Conservation (phyloP, 164 flowering plant genomes). For the Vitis cinerea region DNA sequence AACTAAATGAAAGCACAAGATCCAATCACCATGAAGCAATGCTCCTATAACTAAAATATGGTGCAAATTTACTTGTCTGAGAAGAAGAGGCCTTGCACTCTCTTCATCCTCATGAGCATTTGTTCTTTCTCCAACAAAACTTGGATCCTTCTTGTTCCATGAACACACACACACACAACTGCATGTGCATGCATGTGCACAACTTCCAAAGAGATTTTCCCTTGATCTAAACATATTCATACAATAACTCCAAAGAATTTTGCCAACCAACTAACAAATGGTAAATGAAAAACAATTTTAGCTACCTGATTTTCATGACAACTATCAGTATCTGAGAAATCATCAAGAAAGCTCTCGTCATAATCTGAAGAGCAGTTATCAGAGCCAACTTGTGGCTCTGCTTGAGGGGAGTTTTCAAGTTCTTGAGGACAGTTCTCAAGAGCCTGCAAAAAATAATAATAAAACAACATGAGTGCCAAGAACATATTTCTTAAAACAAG, state of each 20-base stretch:
- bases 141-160: too few species aligned
- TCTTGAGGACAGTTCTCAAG: slow-evolving; percentile 50
- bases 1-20: background rate
- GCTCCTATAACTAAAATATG: background rate
- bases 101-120: background rate
- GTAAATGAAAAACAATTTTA: slow-evolving; percentile 1
- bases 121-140: background rate
- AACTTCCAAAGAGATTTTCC: background rate
- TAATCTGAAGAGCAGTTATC: slow-evolving; percentile 48
- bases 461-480: background rate
- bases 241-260: background rate
- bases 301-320: slow-evolving; percentile 50
- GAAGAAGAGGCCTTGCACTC: background rate
- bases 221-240: background rate
- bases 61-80: background rate
- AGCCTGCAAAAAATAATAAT: slow-evolving; percentile 37
- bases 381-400: slow-evolving; percentile 21
- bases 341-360: slow-evolving; percentile 44
- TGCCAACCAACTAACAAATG: background rate
- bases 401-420: slow-evolving; percentile 15
- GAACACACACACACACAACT: too few species aligned
- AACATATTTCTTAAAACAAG: background rate
- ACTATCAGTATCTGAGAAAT: slow-evolving; percentile 55
- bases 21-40: background rate
- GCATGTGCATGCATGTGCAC: background rate